Evolutionary conservation across 148 eudicot genomes (phyloP), one percentile per base, ranked within the genome.

Genomic region (Beta vulgaris): DNA sequence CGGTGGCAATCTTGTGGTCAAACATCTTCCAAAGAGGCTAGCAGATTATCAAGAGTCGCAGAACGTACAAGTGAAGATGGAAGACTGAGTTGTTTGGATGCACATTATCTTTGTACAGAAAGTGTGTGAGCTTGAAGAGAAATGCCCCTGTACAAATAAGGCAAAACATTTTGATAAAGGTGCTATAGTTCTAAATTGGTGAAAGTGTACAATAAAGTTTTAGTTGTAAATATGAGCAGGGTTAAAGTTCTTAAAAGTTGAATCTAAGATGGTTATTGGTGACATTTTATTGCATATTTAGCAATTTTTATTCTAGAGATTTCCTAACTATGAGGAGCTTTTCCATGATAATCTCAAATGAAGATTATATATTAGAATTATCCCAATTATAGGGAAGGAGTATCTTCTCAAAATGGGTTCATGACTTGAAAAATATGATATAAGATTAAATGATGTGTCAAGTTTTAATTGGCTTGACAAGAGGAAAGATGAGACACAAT

Each of bases 1-100:
- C 67, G 90, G 99, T 76, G 99, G 99, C 70, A 76, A 73, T 42
- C 72, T 96, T 42, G 82, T 91, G 28, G 69, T 82, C 11, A 42
- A 79, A 37, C 73, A 74, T 74, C 78, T 87, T 67, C 86, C 88
- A 0, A 79, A 72, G 34, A 89, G 85, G 81, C 79, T 77, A 31
- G 67, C 39, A 16, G 93, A 89, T 36, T 74, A 58, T 68, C 71
- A 84, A 72, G 55, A 75, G 62, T 67, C 60, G 2, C 43, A 76
- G 66, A 25, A 40, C 72, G 62, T 67, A 19, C 79, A 87, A 68
- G 81, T 92, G 72, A 89, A 95, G 88, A 59, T 88, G 61, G 94
- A 95, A 84, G 71, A 71, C 31, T 84, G 75, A 60, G 26, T 32
- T 66, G 42, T 61, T 58, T 55, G 36, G 10, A 3, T 63, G 73